Conservation (phyloP, 2,329 filamentous ascomycete genomes). For the Cryphonectria parasitica region DNA sequence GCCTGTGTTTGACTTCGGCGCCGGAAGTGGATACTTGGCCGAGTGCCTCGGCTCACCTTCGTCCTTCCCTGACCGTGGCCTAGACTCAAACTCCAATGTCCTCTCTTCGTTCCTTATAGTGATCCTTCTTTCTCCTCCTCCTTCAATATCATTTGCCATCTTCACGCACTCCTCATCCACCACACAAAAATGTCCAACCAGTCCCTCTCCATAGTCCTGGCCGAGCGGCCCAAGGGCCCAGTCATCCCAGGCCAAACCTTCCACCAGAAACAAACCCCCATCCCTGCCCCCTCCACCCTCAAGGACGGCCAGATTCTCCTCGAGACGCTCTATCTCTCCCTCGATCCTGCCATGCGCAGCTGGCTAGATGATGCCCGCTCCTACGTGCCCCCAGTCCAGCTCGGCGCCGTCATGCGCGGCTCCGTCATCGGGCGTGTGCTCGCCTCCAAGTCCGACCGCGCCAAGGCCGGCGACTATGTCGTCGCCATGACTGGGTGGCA, state of each 20-base stretch:
- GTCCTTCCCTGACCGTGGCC: not conserved
- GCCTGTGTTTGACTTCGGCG: not conserved
- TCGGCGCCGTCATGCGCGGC: slow-evolving; percentile 65
- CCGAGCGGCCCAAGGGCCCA: slow-evolving; percentile 62
- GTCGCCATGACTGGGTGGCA: slow-evolving; percentile 58
- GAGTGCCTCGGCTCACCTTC: slow-evolving; percentile 18
- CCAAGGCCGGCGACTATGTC: slow-evolving; percentile 56
- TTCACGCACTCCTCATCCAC: not conserved
- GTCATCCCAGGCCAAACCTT: slow-evolving; percentile 72
- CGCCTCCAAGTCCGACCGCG: slow-evolving; percentile 50
- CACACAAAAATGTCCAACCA: slow-evolving; percentile 23
- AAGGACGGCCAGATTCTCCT: slow-evolving; percentile 59
- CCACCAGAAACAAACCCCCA: slow-evolving; percentile 52
- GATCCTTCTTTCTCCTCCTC: not conserved
- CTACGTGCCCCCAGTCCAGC: slow-evolving; percentile 64
- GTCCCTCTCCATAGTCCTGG: slow-evolving; percentile 50
- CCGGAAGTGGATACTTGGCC: slow-evolving; percentile 12
- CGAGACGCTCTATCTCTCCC: slow-evolving; percentile 57
- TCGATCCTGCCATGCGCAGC: slow-evolving; percentile 68
- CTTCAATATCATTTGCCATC: not conserved
- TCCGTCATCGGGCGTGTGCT: slow-evolving; percentile 56
- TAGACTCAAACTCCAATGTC: not conserved
- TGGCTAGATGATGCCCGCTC: slow-evolving; percentile 55
- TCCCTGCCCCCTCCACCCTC: slow-evolving; percentile 50
- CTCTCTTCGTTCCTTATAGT: not conserved